Base-by-base conservation (phyloP, 23 red algal species). In the Gracilaria vermiculophylla region DNA sequence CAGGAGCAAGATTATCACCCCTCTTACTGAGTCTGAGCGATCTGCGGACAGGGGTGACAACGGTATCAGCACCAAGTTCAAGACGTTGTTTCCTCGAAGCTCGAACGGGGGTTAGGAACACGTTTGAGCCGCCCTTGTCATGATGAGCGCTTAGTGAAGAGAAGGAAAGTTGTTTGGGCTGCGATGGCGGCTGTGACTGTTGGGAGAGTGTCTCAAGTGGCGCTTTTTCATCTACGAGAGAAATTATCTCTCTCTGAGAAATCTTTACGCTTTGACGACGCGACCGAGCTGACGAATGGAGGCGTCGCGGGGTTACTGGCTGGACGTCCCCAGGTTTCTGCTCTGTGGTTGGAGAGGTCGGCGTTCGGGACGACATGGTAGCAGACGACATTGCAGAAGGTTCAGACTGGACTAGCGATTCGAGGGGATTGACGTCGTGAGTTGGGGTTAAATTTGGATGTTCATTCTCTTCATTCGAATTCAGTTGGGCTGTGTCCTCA, bases 41-140 rank as follows among this genome's bases (percentile, higher is more conserved):
- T 36, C 81, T 48, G 17, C 81, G 42, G 16, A 86, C 81, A 3
- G 81, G 81, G 0, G 81, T 86, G 44, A 86, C 66, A 48, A 86
- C 44, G 19, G 81, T 86, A 53, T 74, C 81, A 16, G 81, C 66
- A 40, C 66, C 81, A 40, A 72, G 51, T 28, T 42, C 15, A 74
- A 36, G 43, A 29, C 81, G 60, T 25, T 70, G 61, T 49, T 86
- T 69, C 42, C 81, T 50, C 4, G 81, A 71, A 11, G 81, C 51
- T 25, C 81, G 60, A 21, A 86, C 44, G 2, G 60, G 43, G 25
- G 81, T 70, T 33, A 86, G 60, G 31, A 86, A 43, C 61, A 86
- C 62, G 14, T 79, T 60, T 35, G 76, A 54, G 20, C 76, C 76
- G 28, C 24, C 43, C 12, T 0, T 49, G 2, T 29, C 17, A 45